Conservation (phyloP, 768 basidiomycete species). For the Phylloporus sp. region DNA sequence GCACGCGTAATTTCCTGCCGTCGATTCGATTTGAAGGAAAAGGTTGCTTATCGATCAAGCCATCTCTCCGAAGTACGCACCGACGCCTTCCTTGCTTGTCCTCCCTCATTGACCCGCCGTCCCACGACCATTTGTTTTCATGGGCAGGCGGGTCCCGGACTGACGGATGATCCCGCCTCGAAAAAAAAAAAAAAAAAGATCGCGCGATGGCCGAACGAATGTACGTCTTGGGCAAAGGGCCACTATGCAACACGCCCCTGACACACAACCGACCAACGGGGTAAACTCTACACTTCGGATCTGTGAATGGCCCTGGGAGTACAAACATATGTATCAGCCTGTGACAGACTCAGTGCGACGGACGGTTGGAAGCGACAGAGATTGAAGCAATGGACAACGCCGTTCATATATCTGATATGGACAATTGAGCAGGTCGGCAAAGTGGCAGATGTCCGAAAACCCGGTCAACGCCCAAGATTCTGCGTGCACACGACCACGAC, state of each 20-base stretch:
- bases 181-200: background rate
- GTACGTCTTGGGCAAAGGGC: background rate
- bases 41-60: background rate
- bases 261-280: background rate
- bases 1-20: background rate
- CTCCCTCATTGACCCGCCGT: slow-evolving; percentile 1
- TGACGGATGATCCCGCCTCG: background rate
- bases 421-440: background rate
- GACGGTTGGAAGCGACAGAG: background rate
- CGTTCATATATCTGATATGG: background rate
- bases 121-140: slow-evolving; percentile 2
- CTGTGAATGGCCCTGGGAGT: background rate
- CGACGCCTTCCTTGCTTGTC: too few relatives aligned
- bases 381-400: background rate
- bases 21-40: background rate
- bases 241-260: background rate
- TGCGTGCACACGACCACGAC: too few relatives aligned
- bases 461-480: background rate
- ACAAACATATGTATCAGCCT: too few relatives aligned
- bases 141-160: background rate
- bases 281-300: background rate
- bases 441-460: too few relatives aligned
- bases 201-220: background rate
- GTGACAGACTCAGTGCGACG: background rate
- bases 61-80: too few relatives aligned